Evolutionary conservation across 345 rosid species (phyloP), one percentile per base, ranked within the genome.

Genomic region (Cardamine chenopodiifolia): DNA sequence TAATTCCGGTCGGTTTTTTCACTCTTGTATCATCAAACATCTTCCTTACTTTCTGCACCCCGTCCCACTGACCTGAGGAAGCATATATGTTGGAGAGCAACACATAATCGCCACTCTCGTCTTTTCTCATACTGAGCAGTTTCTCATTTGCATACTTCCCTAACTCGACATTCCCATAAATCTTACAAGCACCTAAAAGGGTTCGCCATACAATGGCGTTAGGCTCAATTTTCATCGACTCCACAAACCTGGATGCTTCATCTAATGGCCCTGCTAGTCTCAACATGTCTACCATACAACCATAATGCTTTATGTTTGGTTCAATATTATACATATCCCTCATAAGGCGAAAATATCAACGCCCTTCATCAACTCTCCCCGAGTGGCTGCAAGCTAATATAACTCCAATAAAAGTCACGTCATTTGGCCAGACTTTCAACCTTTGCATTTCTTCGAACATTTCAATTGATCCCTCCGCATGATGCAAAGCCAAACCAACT

Each of bases 201-300:
- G 90, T 89, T 78, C 95, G 79, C 95, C 89, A 86, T 12, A 87
- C 79, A 61, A 86, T 77, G 32, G 86, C 84, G 44, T 87, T 89
- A 8, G 86, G 86, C 77, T 84, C 81, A 68, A 86, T 77, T 45
- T 81, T 70, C 95, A 89, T 89, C 28, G 70, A 74, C 52, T 83
- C 80, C 19, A 87, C 83, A 56, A 89, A 84, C 58, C 81, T 72
- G 66, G 83, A 83, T 40, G 91, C 89, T 83, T 89, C 89, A 3
- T 71, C 55, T 76, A 89, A 78, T 18, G 80, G 75, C 78, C 89
- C 90, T 56, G 91, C 87, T 67, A 89, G 83, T 12, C 89, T 88
- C 59, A 89, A 62, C 84, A 89, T 61, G 65, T 89, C 94, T 55
- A 87, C 87, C 91, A 89, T 84, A 74, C 94, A 89, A 42, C 91